A percentile compares a stretch with the other conserved stretches of the same genome.
These are phyloP conservation scores for Rhizopogon vesiculosus DNA, from an alignment of 768 basidiomycete species.

Conservation along the genomic window DNA sequence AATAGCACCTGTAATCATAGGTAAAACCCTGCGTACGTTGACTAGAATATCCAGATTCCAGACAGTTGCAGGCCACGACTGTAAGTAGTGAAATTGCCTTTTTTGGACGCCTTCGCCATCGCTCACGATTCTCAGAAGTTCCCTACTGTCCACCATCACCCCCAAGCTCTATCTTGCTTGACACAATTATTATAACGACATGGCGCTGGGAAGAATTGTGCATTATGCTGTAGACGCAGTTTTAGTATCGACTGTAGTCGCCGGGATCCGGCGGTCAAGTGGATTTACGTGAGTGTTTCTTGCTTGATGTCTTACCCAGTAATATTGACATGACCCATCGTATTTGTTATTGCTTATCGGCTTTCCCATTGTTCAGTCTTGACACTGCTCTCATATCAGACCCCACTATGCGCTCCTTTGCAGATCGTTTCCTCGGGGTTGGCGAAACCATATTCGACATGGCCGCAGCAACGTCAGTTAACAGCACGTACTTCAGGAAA, in stretches of 20 bases:
- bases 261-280: slow-evolving; percentile 86
- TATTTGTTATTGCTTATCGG: not conserved
- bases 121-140: not conserved
- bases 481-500: slow-evolving; percentile 77
- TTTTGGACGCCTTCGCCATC: not conserved
- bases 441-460: slow-evolving; percentile 91
- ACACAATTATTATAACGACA: slow-evolving; percentile 14
- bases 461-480: slow-evolving; percentile 80
- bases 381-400: slow-evolving; percentile 70
- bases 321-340: not conserved
- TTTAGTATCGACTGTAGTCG: slow-evolving; percentile 82
- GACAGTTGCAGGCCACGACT: no score
- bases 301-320: slow-evolving; percentile 1
- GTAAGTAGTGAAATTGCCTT: not conserved
- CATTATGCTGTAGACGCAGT: slow-evolving; percentile 86
- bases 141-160: not conserved
- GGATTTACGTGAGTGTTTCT: slow-evolving; percentile 74
- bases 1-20: slow-evolving; percentile 28
- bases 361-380: slow-evolving; percentile 39
- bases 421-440: slow-evolving; percentile 78
- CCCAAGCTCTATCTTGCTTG: not conserved
- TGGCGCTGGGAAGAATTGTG: slow-evolving; percentile 65
- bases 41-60: no score
- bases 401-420: slow-evolving; percentile 66
- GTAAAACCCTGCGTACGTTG: no score